These are phyloP conservation scores for Trifolium dubium DNA, from an alignment of 306 rosid genomes.

Conservation along the genomic window DNA sequence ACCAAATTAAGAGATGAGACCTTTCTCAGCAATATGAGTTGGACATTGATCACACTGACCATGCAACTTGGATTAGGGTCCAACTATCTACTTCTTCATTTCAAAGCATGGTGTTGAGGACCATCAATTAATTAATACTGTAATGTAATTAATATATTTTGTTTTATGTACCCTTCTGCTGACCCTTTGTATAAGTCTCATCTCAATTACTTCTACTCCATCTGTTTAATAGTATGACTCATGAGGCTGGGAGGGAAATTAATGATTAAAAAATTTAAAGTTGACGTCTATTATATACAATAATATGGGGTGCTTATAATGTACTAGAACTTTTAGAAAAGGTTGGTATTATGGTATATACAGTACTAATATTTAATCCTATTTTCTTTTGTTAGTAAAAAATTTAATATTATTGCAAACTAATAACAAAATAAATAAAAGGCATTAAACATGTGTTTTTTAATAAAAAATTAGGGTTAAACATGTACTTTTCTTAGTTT, in stretches of 20 bases:
- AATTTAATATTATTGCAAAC: no score
- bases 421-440: no score
- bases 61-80: conserved; percentile 40
- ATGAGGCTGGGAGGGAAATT: neutral
- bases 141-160: neutral
- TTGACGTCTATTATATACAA: neutral
- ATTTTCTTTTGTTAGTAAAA: no score
- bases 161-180: conserved; percentile 28
- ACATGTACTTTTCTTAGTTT: no score
- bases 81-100: conserved; percentile 8
- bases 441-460: no score
- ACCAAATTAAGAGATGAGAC: conserved; percentile 27
- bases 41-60: conserved; percentile 25
- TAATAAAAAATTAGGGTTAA: no score
- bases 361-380: no score
- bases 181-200: conserved; percentile 16
- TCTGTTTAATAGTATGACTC: neutral
- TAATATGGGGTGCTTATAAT: neutral
- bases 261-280: no score
- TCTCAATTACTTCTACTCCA: neutral
- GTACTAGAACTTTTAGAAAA: no score
- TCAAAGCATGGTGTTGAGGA: neutral
- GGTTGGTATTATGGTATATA: no score
- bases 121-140: conserved; percentile 4
- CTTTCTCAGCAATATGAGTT: neutral